Percentiles rank a stretch among this genome's conserved stretches.
phyloP scores from a whole-genome alignment of 495 filamentous ascomycete species.

The Extremus antarcticus region DNA sequence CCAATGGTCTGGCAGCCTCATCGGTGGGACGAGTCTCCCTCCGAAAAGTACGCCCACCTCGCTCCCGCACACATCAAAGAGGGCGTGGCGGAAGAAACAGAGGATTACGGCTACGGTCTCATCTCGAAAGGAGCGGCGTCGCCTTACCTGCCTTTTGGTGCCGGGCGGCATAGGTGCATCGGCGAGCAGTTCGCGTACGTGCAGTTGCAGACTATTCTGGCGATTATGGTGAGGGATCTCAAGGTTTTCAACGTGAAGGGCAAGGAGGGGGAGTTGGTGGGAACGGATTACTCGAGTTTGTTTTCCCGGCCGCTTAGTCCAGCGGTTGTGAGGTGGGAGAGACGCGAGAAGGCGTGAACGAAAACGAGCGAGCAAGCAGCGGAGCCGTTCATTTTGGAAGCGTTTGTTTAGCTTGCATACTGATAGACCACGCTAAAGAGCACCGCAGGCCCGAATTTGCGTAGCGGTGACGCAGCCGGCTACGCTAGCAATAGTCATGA shows the following conservation, averaged over 20 bases:
- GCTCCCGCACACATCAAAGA: slow-evolving; percentile 26
- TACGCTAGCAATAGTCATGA: too few relatives aligned
- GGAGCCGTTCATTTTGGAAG: too few relatives aligned
- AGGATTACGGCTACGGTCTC: slow-evolving; percentile 91
- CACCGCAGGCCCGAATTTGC: too few relatives aligned
- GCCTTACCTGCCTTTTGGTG: slow-evolving; percentile 91
- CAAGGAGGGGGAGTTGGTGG: slow-evolving; percentile 42
- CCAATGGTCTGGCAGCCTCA: slow-evolving; percentile 75
- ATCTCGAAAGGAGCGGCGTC: slow-evolving; percentile 76
- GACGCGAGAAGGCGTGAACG: slow-evolving; percentile 10
- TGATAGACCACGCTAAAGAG: too few relatives aligned
- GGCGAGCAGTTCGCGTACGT: slow-evolving; percentile 95
- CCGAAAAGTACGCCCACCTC: slow-evolving; percentile 24
- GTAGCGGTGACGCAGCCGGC: too few relatives aligned
- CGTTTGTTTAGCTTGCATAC: too few relatives aligned
- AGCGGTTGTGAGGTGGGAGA: slow-evolving; percentile 25
- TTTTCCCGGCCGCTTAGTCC: slow-evolving; percentile 22
- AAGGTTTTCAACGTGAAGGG: slow-evolving; percentile 63
- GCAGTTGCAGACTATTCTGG: slow-evolving; percentile 75
- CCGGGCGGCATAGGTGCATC: slow-evolving; percentile 87
- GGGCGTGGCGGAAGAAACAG: slow-evolving; percentile 51
- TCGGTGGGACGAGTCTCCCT: slow-evolving; percentile 58
- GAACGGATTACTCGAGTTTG: slow-evolving; percentile 63
- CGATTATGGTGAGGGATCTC: slow-evolving; percentile 65
- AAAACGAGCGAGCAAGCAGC: too few relatives aligned